Conservation (phyloP, 2,329 filamentous ascomycete genomes). For the Falciphora oryzae region DNA sequence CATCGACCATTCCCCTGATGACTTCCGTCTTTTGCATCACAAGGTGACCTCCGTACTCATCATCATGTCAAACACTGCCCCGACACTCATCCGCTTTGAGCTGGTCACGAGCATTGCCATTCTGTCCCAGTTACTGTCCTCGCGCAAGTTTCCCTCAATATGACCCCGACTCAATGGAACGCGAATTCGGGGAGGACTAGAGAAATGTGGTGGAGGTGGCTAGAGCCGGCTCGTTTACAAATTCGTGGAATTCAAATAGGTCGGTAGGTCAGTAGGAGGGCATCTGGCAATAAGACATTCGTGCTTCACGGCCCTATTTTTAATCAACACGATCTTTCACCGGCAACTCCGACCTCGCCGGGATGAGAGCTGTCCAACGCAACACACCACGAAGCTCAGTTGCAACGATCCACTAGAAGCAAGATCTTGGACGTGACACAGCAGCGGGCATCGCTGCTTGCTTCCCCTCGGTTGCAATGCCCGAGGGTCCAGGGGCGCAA, state of each 20-base stretch:
- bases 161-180: too few species aligned
- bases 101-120: too few species aligned
- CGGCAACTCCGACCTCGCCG: too few species aligned
- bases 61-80: neutral
- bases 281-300: neutral
- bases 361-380: neutral
- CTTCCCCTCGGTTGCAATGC: neutral
- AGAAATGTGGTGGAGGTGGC: too few species aligned
- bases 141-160: too few species aligned
- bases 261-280: too few species aligned
- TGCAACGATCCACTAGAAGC: neutral
- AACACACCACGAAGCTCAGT: neutral
- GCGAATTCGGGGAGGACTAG: too few species aligned
- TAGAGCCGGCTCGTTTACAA: too few species aligned
- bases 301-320: neutral
- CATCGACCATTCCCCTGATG: neutral
- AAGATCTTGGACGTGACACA: neutral
- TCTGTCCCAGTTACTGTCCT: too few species aligned
- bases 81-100: too few species aligned
- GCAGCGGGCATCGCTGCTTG: neutral
- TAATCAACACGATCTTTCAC: neutral
- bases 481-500: neutral
- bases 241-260: too few species aligned
- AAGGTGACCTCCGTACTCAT: neutral
- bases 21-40: neutral